phyloP scores from a whole-genome alignment of 1,284 basidiomycete genomes.

The Cryptococcus jaspeensis region DNA sequence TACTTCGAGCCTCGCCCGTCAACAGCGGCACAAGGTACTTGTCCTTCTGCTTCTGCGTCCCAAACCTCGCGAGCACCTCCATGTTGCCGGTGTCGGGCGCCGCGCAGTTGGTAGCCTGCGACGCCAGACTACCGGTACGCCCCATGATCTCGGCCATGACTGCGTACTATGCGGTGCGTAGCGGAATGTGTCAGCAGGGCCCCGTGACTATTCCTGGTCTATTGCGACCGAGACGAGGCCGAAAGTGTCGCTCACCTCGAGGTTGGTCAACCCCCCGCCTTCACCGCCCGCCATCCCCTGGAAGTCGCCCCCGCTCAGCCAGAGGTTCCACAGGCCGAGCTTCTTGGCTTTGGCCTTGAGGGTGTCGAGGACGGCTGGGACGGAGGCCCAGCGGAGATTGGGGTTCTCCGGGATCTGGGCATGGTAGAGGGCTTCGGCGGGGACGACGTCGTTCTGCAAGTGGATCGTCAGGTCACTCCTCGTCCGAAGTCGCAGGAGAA shows the following conservation, averaged over 20 bases:
- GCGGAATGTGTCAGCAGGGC: background rate
- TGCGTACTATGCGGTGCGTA: conserved; percentile 65
- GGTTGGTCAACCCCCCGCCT: conserved; percentile 85
- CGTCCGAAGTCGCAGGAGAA: background rate
- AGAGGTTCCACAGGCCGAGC: conserved; percentile 93
- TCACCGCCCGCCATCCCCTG: conserved; percentile 60
- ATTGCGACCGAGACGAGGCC: background rate
- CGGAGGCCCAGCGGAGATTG: conserved; percentile 72
- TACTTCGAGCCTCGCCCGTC: conserved; percentile 88
- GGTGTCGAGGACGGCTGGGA: conserved; percentile 76
- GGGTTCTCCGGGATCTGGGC: conserved; percentile 79
- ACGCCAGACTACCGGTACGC: conserved; percentile 73
- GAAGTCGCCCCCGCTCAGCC: conserved; percentile 91
- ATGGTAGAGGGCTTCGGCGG: conserved; percentile 73
- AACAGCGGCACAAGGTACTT: conserved; percentile 86
- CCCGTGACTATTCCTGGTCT: background rate
- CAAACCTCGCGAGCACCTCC: conserved; percentile 96
- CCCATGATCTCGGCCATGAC: conserved; percentile 96
- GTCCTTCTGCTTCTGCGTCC: conserved; percentile 81
- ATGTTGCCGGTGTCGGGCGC: conserved; percentile 96
- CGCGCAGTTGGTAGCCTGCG: conserved; percentile 85
- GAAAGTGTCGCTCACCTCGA: conserved; percentile 65
- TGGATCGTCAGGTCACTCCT: background rate
- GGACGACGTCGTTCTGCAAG: conserved; percentile 76
- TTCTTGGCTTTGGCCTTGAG: conserved; percentile 85